These are phyloP conservation scores for Apiotrichum sp. DNA, from an alignment of 1,284 basidiomycete species.

Conservation along the genomic window DNA sequence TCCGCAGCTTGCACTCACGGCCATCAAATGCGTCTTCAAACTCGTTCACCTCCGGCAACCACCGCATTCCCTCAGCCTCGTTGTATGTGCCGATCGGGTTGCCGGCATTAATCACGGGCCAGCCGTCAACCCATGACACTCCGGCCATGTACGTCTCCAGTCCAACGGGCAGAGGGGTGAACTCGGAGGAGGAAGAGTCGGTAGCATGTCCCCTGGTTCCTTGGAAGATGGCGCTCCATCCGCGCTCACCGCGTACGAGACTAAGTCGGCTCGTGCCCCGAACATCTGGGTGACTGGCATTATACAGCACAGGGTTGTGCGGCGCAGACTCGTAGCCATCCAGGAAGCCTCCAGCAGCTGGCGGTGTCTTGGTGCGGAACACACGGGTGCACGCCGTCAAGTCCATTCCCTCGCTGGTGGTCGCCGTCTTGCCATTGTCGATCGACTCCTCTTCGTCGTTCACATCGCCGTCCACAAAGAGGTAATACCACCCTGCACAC, in stretches of 20 bases:
- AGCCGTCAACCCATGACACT: conserved; percentile 23
- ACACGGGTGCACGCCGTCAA: conserved; percentile 7
- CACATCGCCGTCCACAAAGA: conserved; percentile 24
- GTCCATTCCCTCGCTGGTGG: neutral
- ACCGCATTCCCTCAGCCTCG: conserved; percentile 2
- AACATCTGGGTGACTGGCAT: neutral
- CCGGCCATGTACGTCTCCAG: conserved; percentile 24
- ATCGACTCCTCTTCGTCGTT: conserved; percentile 3
- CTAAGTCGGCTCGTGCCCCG: neutral
- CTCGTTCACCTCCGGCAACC: conserved; percentile 1
- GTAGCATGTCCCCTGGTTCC: neutral
- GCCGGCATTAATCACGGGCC: conserved; percentile 21
- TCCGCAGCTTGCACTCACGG: neutral
- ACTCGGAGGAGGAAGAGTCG: neutral
- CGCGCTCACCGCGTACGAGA: conserved; percentile 3
- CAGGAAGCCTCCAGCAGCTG: neutral
- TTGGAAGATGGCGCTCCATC: conserved; percentile 1
- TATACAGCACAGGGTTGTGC: conserved; percentile 18
- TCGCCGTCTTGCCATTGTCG: conserved; percentile 13
- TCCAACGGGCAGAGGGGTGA: conserved; percentile 11
- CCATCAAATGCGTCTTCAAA: neutral
- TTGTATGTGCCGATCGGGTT: conserved; percentile 5
- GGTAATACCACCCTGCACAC: conserved; percentile 20
- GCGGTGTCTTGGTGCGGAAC: conserved; percentile 12
- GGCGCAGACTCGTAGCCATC: neutral